A percentile compares a stretch with the other conserved stretches of the same genome.
Conservation (phyloP, 2,329 filamentous ascomycete species). For the Clonostachys byssicola region DNA sequence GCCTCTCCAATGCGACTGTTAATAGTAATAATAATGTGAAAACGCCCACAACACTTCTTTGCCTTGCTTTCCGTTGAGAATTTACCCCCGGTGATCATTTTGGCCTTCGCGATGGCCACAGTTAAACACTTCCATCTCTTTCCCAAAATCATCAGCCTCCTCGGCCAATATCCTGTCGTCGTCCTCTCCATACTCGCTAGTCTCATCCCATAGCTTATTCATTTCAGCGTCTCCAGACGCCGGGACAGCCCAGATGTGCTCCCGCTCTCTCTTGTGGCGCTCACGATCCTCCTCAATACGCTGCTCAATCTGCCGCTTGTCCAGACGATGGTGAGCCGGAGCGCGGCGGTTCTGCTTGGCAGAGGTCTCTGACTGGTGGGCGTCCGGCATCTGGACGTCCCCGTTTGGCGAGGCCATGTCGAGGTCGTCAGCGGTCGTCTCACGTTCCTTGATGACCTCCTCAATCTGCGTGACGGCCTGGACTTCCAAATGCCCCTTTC, state of each 20-base stretch:
- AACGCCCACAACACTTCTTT: no score
- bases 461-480: conserved; percentile 78
- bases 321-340: conserved; percentile 41
- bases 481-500: conserved; percentile 67
- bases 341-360: conserved; percentile 11
- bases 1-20: no score
- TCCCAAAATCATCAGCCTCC: conserved; percentile 52
- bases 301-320: conserved; percentile 90
- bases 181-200: conserved; percentile 82
- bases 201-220: conserved; percentile 80
- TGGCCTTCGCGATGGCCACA: no score
- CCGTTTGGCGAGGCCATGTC: conserved; percentile 45
- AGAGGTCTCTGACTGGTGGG: conserved; percentile 3
- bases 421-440: conserved; percentile 56
- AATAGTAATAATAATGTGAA: no score
- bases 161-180: conserved; percentile 75
- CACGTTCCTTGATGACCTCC: conserved; percentile 75
- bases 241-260: conserved; percentile 89
- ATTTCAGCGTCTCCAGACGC: conserved; percentile 63
- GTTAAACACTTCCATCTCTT: conserved; percentile 28
- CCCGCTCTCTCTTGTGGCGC: conserved; percentile 83
- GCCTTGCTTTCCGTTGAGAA: no score
- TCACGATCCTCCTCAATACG: conserved; percentile 96
- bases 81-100: no score
- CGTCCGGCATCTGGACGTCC: conserved; percentile 32